These are phyloP conservation scores for Ophiorrhiza pumila DNA, from an alignment of 257 asterid genomes.

Conservation along the genomic window DNA sequence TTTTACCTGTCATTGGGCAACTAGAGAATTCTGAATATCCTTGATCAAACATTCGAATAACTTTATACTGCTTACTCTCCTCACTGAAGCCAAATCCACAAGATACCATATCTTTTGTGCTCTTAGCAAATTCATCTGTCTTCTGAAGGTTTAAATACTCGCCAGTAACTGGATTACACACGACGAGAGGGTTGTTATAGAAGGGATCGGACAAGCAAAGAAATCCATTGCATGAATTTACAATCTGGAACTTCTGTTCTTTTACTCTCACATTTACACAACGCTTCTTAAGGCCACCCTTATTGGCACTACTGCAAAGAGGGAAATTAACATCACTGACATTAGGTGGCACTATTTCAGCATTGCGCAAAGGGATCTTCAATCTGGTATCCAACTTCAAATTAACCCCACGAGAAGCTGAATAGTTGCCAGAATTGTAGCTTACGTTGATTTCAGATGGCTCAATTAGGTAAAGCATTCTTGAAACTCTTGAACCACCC, in stretches of 20 bases:
- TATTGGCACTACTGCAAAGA: too few species aligned
- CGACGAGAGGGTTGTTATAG: background rate
- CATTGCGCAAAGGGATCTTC: conserved; percentile 12
- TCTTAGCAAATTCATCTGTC: background rate
- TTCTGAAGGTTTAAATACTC: conserved; percentile 11
- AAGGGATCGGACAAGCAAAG: conserved; percentile 4
- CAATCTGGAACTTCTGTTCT: conserved; percentile 10
- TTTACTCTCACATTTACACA: conserved; percentile 4
- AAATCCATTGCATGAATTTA: conserved; percentile 10
- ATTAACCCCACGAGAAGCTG: background rate
- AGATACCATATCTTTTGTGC: background rate
- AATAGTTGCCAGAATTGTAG: background rate
- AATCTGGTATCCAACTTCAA: conserved; percentile 1
- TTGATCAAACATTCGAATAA: conserved; percentile 2
- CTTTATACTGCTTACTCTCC: conserved; percentile 2
- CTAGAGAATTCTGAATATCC: background rate
- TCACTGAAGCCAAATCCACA: conserved; percentile 9
- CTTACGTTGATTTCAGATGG: background rate
- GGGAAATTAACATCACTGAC: background rate
- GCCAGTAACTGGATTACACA: conserved; percentile 15
- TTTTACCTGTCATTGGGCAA: conserved; percentile 2
- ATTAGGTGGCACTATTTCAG: background rate
- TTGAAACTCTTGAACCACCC: background rate
- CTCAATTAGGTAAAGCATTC: conserved; percentile 7
- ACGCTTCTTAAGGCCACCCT: background rate